Percentiles rank a stretch among this genome's conserved stretches.
These are phyloP conservation scores for Podospora pseudopauciseta DNA, from an alignment of 495 filamentous ascomycete genomes.

Conservation along the genomic window DNA sequence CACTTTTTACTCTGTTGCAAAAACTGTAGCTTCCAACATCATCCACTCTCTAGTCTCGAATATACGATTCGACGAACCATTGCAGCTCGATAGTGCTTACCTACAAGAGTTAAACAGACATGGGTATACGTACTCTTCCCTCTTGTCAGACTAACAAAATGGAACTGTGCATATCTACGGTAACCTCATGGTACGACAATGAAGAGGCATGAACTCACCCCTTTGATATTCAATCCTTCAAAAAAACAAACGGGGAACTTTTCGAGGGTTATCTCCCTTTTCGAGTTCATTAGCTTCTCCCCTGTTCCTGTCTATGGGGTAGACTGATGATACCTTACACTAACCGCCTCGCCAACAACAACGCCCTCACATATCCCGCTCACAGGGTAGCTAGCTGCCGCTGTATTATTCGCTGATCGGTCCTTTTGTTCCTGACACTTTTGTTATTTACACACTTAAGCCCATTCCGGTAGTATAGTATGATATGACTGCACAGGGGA, in stretches of 20 bases:
- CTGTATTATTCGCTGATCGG: neutral
- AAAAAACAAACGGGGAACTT: neutral
- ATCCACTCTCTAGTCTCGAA: neutral
- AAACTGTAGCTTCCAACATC: neutral
- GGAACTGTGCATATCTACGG: neutral
- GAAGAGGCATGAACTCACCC: too few species aligned
- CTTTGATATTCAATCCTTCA: too few species aligned
- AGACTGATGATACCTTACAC: neutral
- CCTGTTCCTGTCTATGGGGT: neutral
- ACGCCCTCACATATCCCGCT: neutral
- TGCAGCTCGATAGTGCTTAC: neutral
- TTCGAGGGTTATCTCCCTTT: neutral
- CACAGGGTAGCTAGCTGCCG: neutral
- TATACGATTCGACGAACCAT: neutral
- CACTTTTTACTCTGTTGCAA: too few species aligned
- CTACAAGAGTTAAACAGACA: neutral
- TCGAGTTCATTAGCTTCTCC: neutral
- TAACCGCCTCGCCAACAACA: neutral
- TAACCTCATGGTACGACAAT: too few species aligned
- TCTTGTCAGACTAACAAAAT: neutral
- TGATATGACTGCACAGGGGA: neutral
- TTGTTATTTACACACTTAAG: neutral
- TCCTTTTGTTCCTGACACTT: neutral
- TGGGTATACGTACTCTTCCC: neutral
- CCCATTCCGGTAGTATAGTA: neutral